Evolutionary conservation across 352 stramenopile species (phyloP).

Genomic region (Phytopythium ostracodes): DNA sequence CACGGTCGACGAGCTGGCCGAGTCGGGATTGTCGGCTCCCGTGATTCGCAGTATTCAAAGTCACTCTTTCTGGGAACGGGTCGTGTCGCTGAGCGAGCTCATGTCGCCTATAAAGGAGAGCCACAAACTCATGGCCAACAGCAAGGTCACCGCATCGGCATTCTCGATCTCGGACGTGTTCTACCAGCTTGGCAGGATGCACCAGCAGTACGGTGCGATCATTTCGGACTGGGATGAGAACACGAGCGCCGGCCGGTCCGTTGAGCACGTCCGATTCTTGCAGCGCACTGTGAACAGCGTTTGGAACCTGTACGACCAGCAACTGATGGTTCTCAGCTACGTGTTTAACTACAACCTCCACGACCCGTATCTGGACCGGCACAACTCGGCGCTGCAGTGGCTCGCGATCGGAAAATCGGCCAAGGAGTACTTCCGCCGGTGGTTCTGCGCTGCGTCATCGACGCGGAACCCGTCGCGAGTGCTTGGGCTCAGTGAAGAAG

Average conservation of each 20-base stretch:
- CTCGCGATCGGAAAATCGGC: conserved; percentile 71
- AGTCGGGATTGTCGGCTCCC: conserved; percentile 29
- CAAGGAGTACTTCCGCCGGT: conserved; percentile 69
- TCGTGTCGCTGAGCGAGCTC: conserved; percentile 68
- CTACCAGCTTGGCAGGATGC: conserved; percentile 78
- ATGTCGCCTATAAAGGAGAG: conserved; percentile 81
- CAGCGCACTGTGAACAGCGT: conserved; percentile 57
- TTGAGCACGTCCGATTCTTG: conserved; percentile 56
- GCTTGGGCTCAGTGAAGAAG: conserved; percentile 45
- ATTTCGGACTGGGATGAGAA: conserved; percentile 70
- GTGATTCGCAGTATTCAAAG: conserved; percentile 59
- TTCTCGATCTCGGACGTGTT: conserved; percentile 69
- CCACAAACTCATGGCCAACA: conserved; percentile 53
- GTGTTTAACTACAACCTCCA: conserved; percentile 74
- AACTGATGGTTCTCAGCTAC: conserved; percentile 65
- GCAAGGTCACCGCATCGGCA: conserved; percentile 15
- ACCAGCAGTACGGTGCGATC: conserved; percentile 69
- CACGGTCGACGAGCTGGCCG: conserved; percentile 38
- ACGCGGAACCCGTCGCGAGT: conserved; percentile 22
- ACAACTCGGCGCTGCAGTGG: conserved; percentile 60
- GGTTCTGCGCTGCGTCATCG: conserved; percentile 49
- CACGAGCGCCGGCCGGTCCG: conserved; percentile 30
- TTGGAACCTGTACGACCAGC: conserved; percentile 76
- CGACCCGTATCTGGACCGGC: conserved; percentile 36
- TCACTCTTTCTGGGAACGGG: conserved; percentile 67